These are phyloP conservation scores for Hanseniaspora meyeri DNA, from an alignment of 805 yeast species.

Conservation along the genomic window DNA sequence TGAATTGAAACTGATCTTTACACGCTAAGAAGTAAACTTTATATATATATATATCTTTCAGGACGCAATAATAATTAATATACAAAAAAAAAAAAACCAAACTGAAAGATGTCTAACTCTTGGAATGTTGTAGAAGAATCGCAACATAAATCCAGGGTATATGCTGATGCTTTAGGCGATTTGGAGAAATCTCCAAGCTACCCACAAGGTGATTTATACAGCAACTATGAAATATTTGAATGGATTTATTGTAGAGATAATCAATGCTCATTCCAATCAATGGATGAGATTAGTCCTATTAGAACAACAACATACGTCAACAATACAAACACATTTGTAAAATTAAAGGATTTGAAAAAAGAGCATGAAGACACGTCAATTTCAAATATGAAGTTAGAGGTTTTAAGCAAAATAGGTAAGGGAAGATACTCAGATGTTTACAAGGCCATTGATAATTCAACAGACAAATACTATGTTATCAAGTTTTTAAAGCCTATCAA, in stretches of 20 bases:
- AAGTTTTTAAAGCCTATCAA: constrained; percentile 89
- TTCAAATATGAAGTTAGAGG: constrained; percentile 43
- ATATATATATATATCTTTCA: too few species aligned
- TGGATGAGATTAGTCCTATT: background rate
- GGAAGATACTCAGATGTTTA: constrained; percentile 95
- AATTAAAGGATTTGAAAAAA: background rate
- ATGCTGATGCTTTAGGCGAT: constrained; percentile 3
- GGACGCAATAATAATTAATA: background rate
- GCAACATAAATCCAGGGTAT: constrained; percentile 8
- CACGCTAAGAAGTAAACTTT: background rate
- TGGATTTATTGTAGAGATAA: constrained; percentile 9
- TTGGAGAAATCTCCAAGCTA: background rate
- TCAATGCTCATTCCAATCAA: constrained; percentile 1
- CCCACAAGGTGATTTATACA: background rate
- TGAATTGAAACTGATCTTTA: background rate
- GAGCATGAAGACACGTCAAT: background rate
- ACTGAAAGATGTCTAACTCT: background rate
- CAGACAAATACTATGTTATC: constrained; percentile 58
- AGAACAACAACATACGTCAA: background rate
- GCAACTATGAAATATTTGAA: constrained; percentile 9
- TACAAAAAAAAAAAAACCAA: background rate
- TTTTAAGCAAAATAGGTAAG: constrained; percentile 72
- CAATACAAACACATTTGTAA: background rate
- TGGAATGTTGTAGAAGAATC: background rate
- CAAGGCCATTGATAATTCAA: constrained; percentile 61